Evolutionary conservation across 768 basidiomycete genomes (phyloP).

Genomic region (Leccinum variicolor): DNA sequence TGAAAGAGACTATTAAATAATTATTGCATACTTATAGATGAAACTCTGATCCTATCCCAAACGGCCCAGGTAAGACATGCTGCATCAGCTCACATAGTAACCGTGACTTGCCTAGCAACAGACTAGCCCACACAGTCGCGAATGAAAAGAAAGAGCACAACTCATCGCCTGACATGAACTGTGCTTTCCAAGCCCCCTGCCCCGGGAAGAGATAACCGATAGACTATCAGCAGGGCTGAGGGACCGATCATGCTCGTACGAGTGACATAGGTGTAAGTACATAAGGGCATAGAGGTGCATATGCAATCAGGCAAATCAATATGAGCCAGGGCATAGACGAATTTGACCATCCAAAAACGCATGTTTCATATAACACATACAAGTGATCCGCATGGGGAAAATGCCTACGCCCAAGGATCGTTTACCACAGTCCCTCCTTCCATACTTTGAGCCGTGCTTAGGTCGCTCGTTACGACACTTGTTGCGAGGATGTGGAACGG

Average conservation of each 20-base stretch:
- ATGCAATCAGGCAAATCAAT: not conserved
- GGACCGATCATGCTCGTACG: not conserved
- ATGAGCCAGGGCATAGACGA: not conserved
- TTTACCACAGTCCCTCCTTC: slow-evolving; percentile 40
- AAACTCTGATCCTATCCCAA: not conserved
- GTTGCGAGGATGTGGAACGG: slow-evolving; percentile 62
- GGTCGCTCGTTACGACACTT: slow-evolving; percentile 73
- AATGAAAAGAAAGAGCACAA: not conserved
- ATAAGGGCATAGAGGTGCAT: not conserved
- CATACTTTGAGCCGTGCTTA: slow-evolving; percentile 67
- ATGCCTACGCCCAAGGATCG: slow-evolving; percentile 16
- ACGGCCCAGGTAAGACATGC: not conserved
- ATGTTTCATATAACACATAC: slow-evolving; percentile 13
- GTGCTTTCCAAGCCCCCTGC: not conserved
- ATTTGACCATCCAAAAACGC: slow-evolving; percentile 8
- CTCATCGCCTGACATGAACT: not conserved
- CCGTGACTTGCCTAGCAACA: not conserved
- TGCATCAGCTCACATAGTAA: not conserved
- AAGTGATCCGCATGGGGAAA: slow-evolving; percentile 4
- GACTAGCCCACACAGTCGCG: not conserved
- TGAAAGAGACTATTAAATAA: not conserved
- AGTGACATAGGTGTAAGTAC: not conserved
- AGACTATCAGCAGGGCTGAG: not conserved
- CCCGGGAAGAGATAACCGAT: not conserved
- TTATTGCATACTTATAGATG: not conserved